Evolutionary conservation across 2,329 filamentous ascomycete species (phyloP).

Genomic region (Colletotrichum camelliae): DNA sequence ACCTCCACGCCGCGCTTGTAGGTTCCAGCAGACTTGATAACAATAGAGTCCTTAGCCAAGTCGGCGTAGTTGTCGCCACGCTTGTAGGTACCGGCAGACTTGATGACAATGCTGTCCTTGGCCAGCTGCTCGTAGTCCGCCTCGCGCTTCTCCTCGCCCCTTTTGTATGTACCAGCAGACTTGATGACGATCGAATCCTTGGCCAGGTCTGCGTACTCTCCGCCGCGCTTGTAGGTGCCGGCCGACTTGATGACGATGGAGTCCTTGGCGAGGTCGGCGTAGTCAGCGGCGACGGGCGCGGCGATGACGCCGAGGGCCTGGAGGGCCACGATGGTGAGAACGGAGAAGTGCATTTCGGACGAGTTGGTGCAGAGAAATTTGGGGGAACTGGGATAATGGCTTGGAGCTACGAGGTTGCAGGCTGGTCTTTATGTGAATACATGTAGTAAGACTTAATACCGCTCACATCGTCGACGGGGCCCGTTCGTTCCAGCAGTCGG

Average conservation of each 20-base stretch:
- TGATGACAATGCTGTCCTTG: constrained; percentile 2
- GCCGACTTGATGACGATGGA: background rate
- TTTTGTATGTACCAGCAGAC: background rate
- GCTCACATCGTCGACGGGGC: background rate
- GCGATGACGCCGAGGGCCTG: constrained; percentile 10
- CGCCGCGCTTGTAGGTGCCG: background rate
- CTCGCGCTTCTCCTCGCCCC: background rate
- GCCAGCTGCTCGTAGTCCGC: background rate
- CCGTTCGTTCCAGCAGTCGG: fast-evolving
- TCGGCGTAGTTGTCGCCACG: background rate
- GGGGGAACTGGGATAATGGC: background rate
- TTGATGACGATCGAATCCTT: background rate
- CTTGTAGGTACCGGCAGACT: background rate
- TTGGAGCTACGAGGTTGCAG: background rate
- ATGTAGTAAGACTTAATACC: background rate
- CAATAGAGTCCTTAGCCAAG: background rate
- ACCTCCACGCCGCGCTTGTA: constrained; percentile 8
- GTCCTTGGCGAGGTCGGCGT: background rate
- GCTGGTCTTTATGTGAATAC: background rate
- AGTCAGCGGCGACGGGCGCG: background rate
- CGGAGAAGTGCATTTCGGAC: background rate
- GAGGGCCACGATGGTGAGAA: background rate
- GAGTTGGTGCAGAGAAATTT: too few relatives aligned
- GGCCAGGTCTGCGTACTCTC: background rate
- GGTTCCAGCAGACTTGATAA: background rate